These are phyloP conservation scores for Colletotrichum spaethianum DNA, from an alignment of 2,329 filamentous ascomycete species.

Conservation along the genomic window DNA sequence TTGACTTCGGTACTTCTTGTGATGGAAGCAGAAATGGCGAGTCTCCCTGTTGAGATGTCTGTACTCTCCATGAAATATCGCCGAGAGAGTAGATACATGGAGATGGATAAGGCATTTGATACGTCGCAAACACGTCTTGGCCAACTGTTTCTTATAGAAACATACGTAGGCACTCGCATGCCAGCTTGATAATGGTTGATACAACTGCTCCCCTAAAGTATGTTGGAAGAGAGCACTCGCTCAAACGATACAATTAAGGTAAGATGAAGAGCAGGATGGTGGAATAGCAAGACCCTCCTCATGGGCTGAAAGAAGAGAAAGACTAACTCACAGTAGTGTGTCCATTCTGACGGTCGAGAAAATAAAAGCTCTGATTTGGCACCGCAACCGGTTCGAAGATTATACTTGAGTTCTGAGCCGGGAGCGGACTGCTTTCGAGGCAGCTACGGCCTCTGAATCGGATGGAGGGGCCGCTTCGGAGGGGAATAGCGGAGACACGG, in stretches of 20 bases:
- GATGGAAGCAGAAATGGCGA: background rate
- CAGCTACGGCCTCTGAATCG: slow-evolving; percentile 37
- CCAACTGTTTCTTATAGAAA: too few species aligned
- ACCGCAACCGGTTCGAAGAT: background rate
- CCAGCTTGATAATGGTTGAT: background rate
- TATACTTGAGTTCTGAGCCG: background rate
- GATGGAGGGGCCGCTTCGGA: slow-evolving; percentile 38
- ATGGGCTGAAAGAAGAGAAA: slow-evolving; percentile 5
- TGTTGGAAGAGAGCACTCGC: slow-evolving; percentile 11
- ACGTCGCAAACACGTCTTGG: background rate
- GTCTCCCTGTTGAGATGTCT: background rate
- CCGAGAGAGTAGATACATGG: background rate
- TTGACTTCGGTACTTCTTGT: background rate
- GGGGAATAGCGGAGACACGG: slow-evolving; percentile 38
- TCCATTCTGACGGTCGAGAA: slow-evolving; percentile 45
- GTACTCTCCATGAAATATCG: background rate
- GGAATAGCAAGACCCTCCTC: slow-evolving; percentile 6
- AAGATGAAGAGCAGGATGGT: background rate
- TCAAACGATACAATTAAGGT: background rate
- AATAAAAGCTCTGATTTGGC: background rate
- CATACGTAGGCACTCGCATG: background rate
- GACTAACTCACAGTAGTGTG: slow-evolving; percentile 49
- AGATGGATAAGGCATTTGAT: too few species aligned
- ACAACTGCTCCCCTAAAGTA: background rate
- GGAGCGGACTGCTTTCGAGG: slow-evolving; percentile 28